Conservation (phyloP, 345 rosid genomes). For the Eucalyptus coolabah region DNA sequence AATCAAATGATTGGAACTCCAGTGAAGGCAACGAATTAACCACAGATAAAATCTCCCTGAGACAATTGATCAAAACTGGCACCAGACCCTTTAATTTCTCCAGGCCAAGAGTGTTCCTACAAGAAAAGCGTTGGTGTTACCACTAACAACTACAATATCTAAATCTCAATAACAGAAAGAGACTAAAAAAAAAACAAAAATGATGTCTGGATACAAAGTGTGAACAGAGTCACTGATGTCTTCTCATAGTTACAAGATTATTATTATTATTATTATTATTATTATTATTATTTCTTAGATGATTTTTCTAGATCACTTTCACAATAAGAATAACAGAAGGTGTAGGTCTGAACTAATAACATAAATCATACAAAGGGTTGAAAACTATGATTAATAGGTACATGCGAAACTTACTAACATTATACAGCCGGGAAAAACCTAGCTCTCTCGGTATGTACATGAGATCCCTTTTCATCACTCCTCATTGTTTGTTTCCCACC, state of each 20-base stretch:
- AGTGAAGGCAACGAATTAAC: slow-evolving; percentile 25
- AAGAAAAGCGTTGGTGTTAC: background rate
- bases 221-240: background rate
- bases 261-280: too few species aligned
- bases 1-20: slow-evolving; percentile 54
- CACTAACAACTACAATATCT: background rate
- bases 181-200: background rate
- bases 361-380: background rate
- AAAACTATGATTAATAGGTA: background rate
- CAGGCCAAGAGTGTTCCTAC: slow-evolving; percentile 33
- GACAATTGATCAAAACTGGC: slow-evolving; percentile 57
- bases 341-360: background rate
- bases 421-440: background rate
- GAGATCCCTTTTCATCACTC: background rate
- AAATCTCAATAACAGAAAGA: background rate
- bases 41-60: slow-evolving; percentile 54
- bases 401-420: background rate
- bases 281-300: too few species aligned
- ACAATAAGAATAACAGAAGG: background rate
- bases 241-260: background rate
- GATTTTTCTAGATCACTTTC: background rate
- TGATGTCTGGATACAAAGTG: background rate
- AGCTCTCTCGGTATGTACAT: background rate
- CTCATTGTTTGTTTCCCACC: background rate
- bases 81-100: slow-evolving; percentile 59